Evolutionary conservation across 257 asterid genomes (phyloP), one percentile per base, ranked within the genome.

Genomic region (Galeopsis tetrahit): DNA sequence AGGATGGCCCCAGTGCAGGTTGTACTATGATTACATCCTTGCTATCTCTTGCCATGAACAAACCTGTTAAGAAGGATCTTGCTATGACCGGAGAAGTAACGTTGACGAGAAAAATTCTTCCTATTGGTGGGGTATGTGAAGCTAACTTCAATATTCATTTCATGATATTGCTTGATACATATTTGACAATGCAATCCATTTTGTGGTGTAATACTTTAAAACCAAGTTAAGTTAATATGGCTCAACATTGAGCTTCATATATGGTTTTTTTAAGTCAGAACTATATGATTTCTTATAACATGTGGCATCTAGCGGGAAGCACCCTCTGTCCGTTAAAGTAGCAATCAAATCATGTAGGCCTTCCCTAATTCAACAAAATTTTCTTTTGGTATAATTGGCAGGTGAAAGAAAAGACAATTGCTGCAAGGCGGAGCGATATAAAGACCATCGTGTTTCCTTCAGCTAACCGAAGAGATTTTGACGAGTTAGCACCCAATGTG

Each of bases 51-150:
- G 93, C 98, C 85, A 81, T 86, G 97, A 80, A 87, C 10, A 87
- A 79, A 73, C 91, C 82, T 21, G 94, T 90, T 4, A 87, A 78
- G 80, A 90, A 87, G 86, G 97, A 95, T 83, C 88, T 95, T 56
- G 99, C 99, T 1, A 95, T 95, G 99, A 95, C 99, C 0, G 98
- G 99, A 70, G 99, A 95, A 81, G 94, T 92, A 66, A 95, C 96
- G 8, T 74, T 95, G 52, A 95, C 96, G 0, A 89, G 94, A 65
- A 95, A 77, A 73, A 95, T 95, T 80, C 99, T 95, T 80, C 99
- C 99, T 4, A 92, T 95, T 38, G 99, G 99, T 7, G 99, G 99
- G 91, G 99, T 90, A 88, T 31, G 95, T 86, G 57, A 64, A 63
- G 34, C 63, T 60, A 77, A 58, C 66, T 68, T 38, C 15, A 49